phyloP scores from a whole-genome alignment of 1,284 basidiomycete species.

The Apiotrichum domesticum region DNA sequence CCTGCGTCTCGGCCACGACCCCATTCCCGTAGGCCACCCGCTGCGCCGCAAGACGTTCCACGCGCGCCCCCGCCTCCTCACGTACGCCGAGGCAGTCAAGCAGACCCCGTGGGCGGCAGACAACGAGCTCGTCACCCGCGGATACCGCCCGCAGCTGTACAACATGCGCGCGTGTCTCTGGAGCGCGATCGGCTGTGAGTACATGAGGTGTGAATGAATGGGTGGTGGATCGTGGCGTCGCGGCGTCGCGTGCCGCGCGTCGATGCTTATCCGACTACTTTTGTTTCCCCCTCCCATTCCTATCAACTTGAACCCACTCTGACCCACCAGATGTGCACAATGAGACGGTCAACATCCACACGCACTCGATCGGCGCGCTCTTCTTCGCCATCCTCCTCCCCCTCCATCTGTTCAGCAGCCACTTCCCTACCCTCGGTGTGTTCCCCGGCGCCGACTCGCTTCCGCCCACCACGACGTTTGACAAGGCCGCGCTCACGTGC shows the following conservation, averaged over 20 bases:
- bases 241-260: too few relatives aligned
- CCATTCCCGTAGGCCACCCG: too few relatives aligned
- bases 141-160: constrained; percentile 67
- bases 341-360: constrained; percentile 87
- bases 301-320: background rate
- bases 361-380: constrained; percentile 69
- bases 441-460: constrained; percentile 15
- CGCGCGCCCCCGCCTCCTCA: constrained; percentile 15
- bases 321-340: constrained; percentile 65
- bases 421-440: constrained; percentile 41
- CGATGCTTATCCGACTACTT: too few relatives aligned
- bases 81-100: constrained; percentile 31
- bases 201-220: background rate
- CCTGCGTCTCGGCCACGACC: too few relatives aligned
- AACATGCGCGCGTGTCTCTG: constrained; percentile 60
- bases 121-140: constrained; percentile 66
- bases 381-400: constrained; percentile 59
- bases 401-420: constrained; percentile 51
- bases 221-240: background rate
- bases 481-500: constrained; percentile 59
- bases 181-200: constrained; percentile 68
- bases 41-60: too few relatives aligned
- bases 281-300: background rate
- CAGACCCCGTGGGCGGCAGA: constrained; percentile 51
- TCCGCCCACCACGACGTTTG: constrained; percentile 51